Base-by-base conservation (phyloP, 2,329 filamentous ascomycete genomes). In the Diaporthe amygdali region DNA sequence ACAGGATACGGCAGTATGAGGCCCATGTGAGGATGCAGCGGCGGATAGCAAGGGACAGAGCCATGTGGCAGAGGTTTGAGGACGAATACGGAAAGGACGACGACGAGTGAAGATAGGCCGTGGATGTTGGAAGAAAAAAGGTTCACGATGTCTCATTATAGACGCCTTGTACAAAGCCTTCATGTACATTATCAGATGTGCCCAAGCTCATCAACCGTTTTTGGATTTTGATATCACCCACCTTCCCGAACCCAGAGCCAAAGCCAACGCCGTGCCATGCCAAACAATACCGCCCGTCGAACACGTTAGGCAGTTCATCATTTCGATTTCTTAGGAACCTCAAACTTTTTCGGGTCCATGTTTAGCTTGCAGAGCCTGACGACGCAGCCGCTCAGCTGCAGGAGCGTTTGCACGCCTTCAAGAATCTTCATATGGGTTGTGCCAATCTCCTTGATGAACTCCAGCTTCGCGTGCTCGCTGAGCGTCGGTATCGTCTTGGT, bases 401-500 rank as follows among this genome's bases (percentile, higher is more conserved):
- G 88, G 74, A 98, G 88, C 9, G 96, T 98, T 83, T 98, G 96
- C 30, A 99, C 94, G 37, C 96, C 96, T 80, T 99, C 96, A n/a
- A 99, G 85, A 69, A 99, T 96, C 81, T 97, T 95, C 96, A 99
- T 99, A 80, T 99, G 96, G 2, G 96, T 97, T 82, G 98, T 98
- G 67, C 96, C 96, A 82, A 99, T 99, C 84, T 98, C 96, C 84
- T 95, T 96, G 84, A 98, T 97, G 77, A 98, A 99, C 80, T 98
- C 96, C 73, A 99, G 86, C 85, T 98, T 98, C 20, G 95, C 91
- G 81, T 98, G 95, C 83, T 99, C 96, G 75, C 94, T 96, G 70
- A 99, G 85, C 1, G 93, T 94, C 2, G 94, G 93, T 72, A 98
- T 95, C 1, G 95, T 97, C 86, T 98, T 99, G 55, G 96, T 98